Evolutionary conservation across 352 stramenopile species (phyloP), one percentile per base, ranked within the genome.

Genomic region (Hyphochytrium catenoides): DNA sequence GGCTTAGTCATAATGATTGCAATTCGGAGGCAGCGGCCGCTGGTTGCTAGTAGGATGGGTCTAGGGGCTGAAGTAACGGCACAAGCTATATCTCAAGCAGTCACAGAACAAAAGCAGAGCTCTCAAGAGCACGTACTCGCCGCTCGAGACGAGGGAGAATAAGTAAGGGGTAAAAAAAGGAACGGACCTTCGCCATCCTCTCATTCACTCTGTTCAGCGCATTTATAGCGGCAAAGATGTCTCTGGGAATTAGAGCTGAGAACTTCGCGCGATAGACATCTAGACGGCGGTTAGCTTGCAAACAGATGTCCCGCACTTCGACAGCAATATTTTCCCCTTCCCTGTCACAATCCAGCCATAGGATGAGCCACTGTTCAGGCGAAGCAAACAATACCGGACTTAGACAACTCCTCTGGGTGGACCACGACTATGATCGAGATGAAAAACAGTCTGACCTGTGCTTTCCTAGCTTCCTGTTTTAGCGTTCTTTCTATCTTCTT

Each of bases 281-380:
- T 9, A 94, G 41, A 4, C 51, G 50, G 4, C 46, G 42, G 39
- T 86, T 88, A 6, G 53, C 63, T 20, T 54, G 59, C 26, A 70
- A 58, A 37, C 79, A 94, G 4, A 93, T 57, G 21, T 56, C 31
- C 26, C 89, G 87, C 20, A 94, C 74, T 52, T 98, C 91, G 50
- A 93, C 95, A 8, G 76, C 85, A 48, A 99, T 99, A 36, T 95
- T 95, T 52, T 99, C 92, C n/a, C 93, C 92, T 52, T 99, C 93
- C 18, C 88, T 76, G 77, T 99, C 93, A 47, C 91, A 99, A 81
- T 99, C 93, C 16, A 98, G 57, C 93, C 93, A 99, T 21, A 96
- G 55, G 21, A 94, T 62, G 1, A 96, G 66, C 61, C 68, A 82
- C 71, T 85, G 32, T 2, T 36, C 24, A 12, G 3, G 8, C 22